Evolutionary conservation across 805 yeast genomes (phyloP).

Genomic region (Kodamaea leandrae): DNA sequence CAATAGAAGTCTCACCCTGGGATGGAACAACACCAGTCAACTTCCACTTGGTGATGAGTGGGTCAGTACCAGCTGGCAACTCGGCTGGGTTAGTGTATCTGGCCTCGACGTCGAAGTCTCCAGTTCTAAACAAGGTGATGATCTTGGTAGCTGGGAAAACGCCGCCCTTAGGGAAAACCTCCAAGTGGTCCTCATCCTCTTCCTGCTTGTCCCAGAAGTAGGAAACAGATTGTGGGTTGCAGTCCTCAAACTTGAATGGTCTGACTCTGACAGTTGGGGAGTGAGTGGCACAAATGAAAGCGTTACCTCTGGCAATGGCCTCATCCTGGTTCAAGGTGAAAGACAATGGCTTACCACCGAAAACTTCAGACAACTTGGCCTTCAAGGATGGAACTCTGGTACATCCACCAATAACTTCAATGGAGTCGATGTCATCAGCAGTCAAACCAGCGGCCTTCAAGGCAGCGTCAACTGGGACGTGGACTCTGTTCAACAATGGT

Average conservation of each 20-base stretch:
- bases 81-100: slow-evolving; percentile 72
- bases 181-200: slow-evolving; percentile 88
- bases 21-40: slow-evolving; percentile 79
- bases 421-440: slow-evolving; percentile 75
- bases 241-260: slow-evolving; percentile 97
- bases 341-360: slow-evolving; percentile 61
- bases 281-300: slow-evolving; percentile 97
- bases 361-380: slow-evolving; percentile 72
- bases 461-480: slow-evolving; percentile 78
- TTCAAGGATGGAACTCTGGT: slow-evolving; percentile 96
- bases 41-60: slow-evolving; percentile 78
- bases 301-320: slow-evolving; percentile 98
- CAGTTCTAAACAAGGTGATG: slow-evolving; percentile 88
- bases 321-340: slow-evolving; percentile 98
- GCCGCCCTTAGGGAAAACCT: slow-evolving; percentile 95
- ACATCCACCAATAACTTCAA: slow-evolving; percentile 97
- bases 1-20: slow-evolving; percentile 73
- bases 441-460: slow-evolving; percentile 74
- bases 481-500: slow-evolving; percentile 76
- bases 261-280: slow-evolving; percentile 98
- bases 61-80: slow-evolving; percentile 67
- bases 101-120: slow-evolving; percentile 84
- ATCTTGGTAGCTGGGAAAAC: slow-evolving; percentile 92
- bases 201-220: slow-evolving; percentile 93
- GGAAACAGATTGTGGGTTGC: slow-evolving; percentile 87